phyloP scores from a whole-genome alignment of 345 rosid genomes.

The Aquilaria sinensis region DNA sequence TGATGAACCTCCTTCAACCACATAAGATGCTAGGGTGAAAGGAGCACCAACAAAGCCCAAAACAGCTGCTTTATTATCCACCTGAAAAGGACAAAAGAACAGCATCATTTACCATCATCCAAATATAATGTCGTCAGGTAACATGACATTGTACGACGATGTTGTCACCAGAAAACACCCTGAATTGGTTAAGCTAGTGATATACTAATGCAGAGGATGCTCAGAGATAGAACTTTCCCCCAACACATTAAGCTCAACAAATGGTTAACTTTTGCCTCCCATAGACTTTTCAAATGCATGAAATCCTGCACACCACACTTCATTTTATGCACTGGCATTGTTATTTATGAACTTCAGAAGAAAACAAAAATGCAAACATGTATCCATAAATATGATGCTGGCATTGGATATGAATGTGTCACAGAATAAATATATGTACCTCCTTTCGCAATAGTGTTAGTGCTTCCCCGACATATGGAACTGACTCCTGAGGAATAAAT shows the following conservation, averaged over 20 bases:
- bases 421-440: slow-evolving; percentile 29
- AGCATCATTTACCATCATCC: background rate
- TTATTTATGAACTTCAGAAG: no score
- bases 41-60: slow-evolving; percentile 99
- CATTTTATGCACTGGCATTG: no score
- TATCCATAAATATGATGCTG: slow-evolving; percentile 4
- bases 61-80: slow-evolving; percentile 71
- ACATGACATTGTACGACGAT: no score
- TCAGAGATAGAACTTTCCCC: no score
- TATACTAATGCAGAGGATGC: no score
- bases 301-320: no score
- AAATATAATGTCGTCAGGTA: background rate
- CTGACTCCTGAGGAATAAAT: slow-evolving; percentile 76
- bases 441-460: slow-evolving; percentile 76
- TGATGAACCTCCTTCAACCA: slow-evolving; percentile 95
- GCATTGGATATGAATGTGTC: slow-evolving; percentile 1
- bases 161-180: no score
- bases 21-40: slow-evolving; percentile 93
- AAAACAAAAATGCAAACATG: no score
- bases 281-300: no score
- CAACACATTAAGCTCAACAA: no score
- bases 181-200: no score
- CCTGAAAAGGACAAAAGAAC: slow-evolving; percentile 32
- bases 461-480: slow-evolving; percentile 96
- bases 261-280: no score